Conservation (phyloP, 2,329 filamentous ascomycete genomes). For the Botrytis paeoniae region DNA sequence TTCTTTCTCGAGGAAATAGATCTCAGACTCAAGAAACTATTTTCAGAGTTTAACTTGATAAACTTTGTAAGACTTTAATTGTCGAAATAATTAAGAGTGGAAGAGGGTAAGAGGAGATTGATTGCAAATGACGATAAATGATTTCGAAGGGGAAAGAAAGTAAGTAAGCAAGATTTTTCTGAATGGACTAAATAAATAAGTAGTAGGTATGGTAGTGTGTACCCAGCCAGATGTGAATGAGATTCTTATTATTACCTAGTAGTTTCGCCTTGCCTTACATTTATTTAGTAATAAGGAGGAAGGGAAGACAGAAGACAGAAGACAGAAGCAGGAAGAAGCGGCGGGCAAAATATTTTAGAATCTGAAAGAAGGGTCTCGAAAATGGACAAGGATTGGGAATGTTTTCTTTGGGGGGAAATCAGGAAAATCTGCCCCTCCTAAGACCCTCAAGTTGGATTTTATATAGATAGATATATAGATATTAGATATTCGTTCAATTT, state of each 20-base stretch:
- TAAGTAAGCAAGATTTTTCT: neutral
- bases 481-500: neutral
- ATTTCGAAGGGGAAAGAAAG: neutral
- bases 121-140: neutral
- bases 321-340: slow-evolving; percentile 12
- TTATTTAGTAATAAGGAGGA: neutral
- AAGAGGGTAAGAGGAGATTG: neutral
- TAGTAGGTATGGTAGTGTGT: neutral
- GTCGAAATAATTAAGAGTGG: neutral
- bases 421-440: neutral
- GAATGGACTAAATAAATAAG: neutral
- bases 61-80: neutral
- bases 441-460: neutral
- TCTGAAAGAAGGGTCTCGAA: slow-evolving; percentile 21
- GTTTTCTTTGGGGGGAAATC: neutral
- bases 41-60: neutral
- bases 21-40: neutral
- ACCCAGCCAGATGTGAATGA: neutral
- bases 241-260: neutral
- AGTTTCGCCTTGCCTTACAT: neutral
- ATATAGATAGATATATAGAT: neutral
- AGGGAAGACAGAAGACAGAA: neutral
- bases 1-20: neutral
- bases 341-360: slow-evolving; percentile 11
- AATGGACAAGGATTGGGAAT: neutral